phyloP scores from a whole-genome alignment of 306 rosid species.

The Cicer bijugum region DNA sequence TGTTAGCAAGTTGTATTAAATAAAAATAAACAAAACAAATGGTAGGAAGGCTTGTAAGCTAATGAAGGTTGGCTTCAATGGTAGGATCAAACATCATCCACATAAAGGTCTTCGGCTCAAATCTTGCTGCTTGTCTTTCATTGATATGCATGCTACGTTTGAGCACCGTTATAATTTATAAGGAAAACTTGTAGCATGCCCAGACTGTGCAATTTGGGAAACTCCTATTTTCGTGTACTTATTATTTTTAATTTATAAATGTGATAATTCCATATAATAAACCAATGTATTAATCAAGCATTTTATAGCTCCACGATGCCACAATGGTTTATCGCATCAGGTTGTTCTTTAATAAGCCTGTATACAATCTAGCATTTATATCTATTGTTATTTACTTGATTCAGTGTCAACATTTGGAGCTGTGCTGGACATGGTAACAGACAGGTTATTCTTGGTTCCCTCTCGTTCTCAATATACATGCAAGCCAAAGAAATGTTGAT shows the following conservation, averaged over 20 bases:
- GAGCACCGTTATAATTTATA: conserved; percentile 10
- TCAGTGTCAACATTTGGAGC: conserved; percentile 99
- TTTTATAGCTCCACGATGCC: not conserved
- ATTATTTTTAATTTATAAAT: not conserved
- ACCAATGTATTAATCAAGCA: conserved; percentile 27
- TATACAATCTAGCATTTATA: conserved; percentile 22
- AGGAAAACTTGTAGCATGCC: conserved; percentile 25
- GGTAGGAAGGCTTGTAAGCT: conserved; percentile 31
- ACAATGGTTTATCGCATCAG: not conserved
- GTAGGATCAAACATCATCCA: conserved; percentile 20
- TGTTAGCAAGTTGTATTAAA: not conserved
- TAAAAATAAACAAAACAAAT: conserved; percentile 26
- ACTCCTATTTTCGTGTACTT: conserved; percentile 6
- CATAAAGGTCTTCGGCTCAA: conserved; percentile 17
- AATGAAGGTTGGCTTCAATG: conserved; percentile 35
- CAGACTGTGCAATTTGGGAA: conserved; percentile 25
- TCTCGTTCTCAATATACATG: conserved; percentile 5
- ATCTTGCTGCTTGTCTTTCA: conserved; percentile 15
- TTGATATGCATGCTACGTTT: not conserved
- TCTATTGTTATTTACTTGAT: conserved; percentile 43
- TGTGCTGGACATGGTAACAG: conserved; percentile 98
- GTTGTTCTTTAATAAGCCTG: conserved; percentile 8
- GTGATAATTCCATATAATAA: conserved; percentile 4
- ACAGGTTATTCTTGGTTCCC: conserved; percentile 63
- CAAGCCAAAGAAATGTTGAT: conserved; percentile 36